Evolutionary conservation across 2,329 filamentous ascomycete genomes (phyloP).

Genomic region (Epicoccum sorghinum): DNA sequence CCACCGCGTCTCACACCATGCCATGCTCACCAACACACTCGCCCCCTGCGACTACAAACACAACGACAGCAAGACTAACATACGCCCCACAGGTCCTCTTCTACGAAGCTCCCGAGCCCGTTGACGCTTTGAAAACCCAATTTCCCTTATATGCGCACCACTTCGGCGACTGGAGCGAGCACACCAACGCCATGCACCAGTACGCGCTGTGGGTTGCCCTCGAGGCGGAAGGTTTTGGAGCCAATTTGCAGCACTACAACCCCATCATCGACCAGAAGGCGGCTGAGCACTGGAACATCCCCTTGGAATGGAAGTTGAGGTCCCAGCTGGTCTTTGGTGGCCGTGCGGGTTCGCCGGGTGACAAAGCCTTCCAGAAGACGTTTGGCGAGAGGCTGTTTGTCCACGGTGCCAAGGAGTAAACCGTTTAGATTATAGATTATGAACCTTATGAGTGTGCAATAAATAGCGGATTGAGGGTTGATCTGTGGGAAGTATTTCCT

Average conservation of each 20-base stretch:
- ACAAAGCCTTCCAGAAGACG: slow-evolving; percentile 65
- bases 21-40: not conserved
- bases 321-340: slow-evolving; percentile 86
- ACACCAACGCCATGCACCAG: slow-evolving; percentile 84
- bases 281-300: slow-evolving; percentile 70
- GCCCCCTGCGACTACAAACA: not conserved
- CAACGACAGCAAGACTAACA: slow-evolving; percentile 14
- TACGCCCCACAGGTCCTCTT: slow-evolving; percentile 69
- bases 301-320: slow-evolving; percentile 74
- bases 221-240: slow-evolving; percentile 81
- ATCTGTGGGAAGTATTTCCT: no score
- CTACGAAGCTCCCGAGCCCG: slow-evolving; percentile 76
- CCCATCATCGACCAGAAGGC: slow-evolving; percentile 80
- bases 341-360: no score
- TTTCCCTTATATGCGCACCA: slow-evolving; percentile 76
- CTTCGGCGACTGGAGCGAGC: slow-evolving; percentile 77
- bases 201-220: slow-evolving; percentile 80
- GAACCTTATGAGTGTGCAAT: not conserved
- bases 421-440: not conserved
- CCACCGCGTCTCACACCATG: not conserved
- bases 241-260: slow-evolving; percentile 94
- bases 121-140: no score
- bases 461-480: slow-evolving; percentile 9
- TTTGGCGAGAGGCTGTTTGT: slow-evolving; percentile 64
- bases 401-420: slow-evolving; percentile 44